These are phyloP conservation scores for Lecanicillium sp. DNA, from an alignment of 2,329 filamentous ascomycete species.

Conservation along the genomic window DNA sequence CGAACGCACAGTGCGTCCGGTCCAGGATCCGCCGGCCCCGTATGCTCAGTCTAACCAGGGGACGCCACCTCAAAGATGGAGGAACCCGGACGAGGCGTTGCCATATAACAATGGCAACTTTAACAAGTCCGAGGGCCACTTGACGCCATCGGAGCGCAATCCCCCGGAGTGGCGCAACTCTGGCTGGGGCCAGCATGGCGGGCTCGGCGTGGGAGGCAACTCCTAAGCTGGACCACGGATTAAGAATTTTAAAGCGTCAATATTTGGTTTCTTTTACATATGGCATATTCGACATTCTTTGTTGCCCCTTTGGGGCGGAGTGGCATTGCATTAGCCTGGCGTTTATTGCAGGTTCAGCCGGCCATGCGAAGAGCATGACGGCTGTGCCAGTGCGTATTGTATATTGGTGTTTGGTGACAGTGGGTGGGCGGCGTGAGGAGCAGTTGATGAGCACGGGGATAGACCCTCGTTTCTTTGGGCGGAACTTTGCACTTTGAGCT, in stretches of 20 bases:
- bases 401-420: not conserved
- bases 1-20: conserved; percentile 75
- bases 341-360: conserved; percentile 5
- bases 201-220: conserved; percentile 43
- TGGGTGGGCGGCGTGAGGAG: not conserved
- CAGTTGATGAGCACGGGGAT: no score
- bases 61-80: conserved; percentile 45
- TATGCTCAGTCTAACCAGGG: conserved; percentile 30
- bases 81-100: conserved; percentile 40
- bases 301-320: not conserved
- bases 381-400: no score
- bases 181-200: conserved; percentile 38
- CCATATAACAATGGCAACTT: conserved; percentile 39
- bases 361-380: not conserved
- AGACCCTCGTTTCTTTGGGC: not conserved
- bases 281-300: conserved; percentile 1
- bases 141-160: conserved; percentile 34
- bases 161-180: conserved; percentile 55
- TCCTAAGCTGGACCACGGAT: conserved; percentile 26
- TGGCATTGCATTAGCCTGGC: conserved; percentile 11
- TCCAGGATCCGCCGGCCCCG: conserved; percentile 43
- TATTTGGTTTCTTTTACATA: conserved; percentile 14
- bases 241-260: conserved; percentile 17
- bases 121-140: conserved; percentile 37
- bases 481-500: not conserved